Evolutionary conservation across 176 grass and related monocot species (phyloP).

Genomic region (Pharus latifolius): DNA sequence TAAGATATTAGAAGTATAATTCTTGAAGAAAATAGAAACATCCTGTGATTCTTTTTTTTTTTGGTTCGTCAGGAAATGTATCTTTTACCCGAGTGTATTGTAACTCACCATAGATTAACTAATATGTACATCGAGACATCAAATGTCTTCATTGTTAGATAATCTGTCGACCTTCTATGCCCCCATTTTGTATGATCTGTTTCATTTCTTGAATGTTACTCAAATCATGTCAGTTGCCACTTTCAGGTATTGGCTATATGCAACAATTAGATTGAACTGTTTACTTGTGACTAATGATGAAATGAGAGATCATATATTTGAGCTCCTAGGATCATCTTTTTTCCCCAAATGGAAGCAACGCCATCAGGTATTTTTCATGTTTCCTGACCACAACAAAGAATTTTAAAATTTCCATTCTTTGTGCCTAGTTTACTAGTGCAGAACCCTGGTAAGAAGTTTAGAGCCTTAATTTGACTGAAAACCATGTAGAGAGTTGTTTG

Average conservation of each 20-base stretch:
- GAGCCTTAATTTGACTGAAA: neutral
- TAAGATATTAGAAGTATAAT: neutral
- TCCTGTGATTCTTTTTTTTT: neutral
- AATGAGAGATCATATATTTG: constrained; percentile 99
- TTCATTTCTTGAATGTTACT: neutral
- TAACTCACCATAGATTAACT: neutral
- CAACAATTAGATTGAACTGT: constrained; percentile 71
- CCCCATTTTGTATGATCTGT: neutral
- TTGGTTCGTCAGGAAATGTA: neutral
- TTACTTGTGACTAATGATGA: constrained; percentile 90
- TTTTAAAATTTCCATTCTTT: neutral
- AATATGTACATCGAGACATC: neutral
- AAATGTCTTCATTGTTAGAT: neutral
- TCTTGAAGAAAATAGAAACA: neutral
- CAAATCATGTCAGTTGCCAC: neutral
- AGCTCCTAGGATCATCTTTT: constrained; percentile 73
- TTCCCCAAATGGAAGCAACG: constrained; percentile 82
- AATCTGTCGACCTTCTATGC: neutral
- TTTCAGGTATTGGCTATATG: constrained; percentile 91
- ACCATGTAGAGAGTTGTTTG: neutral
- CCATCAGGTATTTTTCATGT: constrained; percentile 81
- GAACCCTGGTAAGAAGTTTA: neutral
- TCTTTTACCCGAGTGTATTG: neutral
- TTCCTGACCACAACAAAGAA: too few relatives aligned
- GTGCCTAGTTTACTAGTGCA: neutral